Evolutionary conservation across 371 early-diverging fungal species (phyloP).

Genomic region (Circinella umbellata): DNA sequence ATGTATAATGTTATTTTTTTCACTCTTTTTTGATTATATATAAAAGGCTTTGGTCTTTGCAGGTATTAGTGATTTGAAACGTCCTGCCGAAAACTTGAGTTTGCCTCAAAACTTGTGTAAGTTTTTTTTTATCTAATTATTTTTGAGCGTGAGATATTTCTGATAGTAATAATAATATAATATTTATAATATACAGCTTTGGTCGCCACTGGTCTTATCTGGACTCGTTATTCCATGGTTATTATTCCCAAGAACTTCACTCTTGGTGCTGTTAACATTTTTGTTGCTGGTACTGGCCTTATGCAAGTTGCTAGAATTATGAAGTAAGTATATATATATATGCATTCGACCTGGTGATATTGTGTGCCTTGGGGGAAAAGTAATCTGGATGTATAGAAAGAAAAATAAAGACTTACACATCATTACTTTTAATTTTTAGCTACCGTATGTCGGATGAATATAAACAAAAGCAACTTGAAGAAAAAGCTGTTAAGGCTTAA

Average conservation of each 20-base stretch:
- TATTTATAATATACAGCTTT: slow-evolving; percentile 60
- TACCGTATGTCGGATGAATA: slow-evolving; percentile 36
- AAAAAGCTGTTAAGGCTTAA: slow-evolving; percentile 5
- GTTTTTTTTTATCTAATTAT: slow-evolving; percentile 10
- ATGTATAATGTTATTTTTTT: too few species aligned
- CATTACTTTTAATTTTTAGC: slow-evolving; percentile 6
- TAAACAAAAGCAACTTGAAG: slow-evolving; percentile 25
- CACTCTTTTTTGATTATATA: too few species aligned
- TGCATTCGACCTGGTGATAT: too few species aligned
- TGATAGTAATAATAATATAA: too few species aligned
- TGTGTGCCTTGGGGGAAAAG: too few species aligned
- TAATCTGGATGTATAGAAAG: not conserved
- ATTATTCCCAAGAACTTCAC: slow-evolving; percentile 93
- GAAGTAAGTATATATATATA: slow-evolving; percentile 55
- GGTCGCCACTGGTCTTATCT: slow-evolving; percentile 94
- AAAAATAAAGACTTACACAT: not conserved
- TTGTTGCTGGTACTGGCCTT: slow-evolving; percentile 89
- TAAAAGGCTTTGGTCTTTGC: slow-evolving; percentile 65
- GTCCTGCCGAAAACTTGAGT: slow-evolving; percentile 92
- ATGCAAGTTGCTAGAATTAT: slow-evolving; percentile 86
- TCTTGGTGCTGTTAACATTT: slow-evolving; percentile 89
- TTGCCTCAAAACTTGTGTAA: slow-evolving; percentile 78
- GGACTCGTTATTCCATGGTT: slow-evolving; percentile 93
- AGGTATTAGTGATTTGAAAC: slow-evolving; percentile 87
- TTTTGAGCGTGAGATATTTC: too few species aligned